These are phyloP conservation scores for Cochliopodium minus DNA, from an alignment of 208 protist species.

Conservation along the genomic window DNA sequence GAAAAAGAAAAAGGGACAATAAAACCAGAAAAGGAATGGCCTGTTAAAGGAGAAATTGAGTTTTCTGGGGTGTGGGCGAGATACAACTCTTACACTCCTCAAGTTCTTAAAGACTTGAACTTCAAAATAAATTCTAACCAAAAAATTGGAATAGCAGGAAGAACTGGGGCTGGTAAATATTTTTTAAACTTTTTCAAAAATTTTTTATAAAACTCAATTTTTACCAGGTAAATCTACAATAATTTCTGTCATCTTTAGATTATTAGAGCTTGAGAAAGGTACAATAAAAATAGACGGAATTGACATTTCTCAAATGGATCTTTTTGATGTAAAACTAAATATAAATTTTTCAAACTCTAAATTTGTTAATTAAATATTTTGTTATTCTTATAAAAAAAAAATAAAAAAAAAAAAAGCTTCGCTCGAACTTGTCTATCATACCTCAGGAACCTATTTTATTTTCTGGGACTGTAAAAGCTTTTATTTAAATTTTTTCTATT, in stretches of 20 bases:
- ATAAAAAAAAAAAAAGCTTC: too few species aligned
- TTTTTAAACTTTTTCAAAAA: too few species aligned
- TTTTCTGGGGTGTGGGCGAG: background rate
- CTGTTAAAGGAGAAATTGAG: background rate
- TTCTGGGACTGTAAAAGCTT: slow-evolving; percentile 28
- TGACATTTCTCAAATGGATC: slow-evolving; percentile 33
- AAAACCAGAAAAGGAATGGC: background rate
- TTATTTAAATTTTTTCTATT: too few species aligned
- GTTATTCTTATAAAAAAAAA: too few species aligned
- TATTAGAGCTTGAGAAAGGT: slow-evolving; percentile 15
- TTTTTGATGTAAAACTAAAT: slow-evolving; percentile 16
- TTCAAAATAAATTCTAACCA: slow-evolving; percentile 20
- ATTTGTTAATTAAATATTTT: too few species aligned
- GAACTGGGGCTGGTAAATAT: slow-evolving; percentile 49
- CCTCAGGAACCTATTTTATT: slow-evolving; percentile 39
- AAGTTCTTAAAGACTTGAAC: slow-evolving; percentile 20
- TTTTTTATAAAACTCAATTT: too few species aligned
- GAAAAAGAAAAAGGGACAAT: too few species aligned
- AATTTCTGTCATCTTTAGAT: slow-evolving; percentile 11
- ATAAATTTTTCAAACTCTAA: too few species aligned
- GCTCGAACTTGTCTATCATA: slow-evolving; percentile 31
- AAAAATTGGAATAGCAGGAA: slow-evolving; percentile 52
- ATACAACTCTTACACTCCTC: background rate
- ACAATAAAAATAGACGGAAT: slow-evolving; percentile 50
- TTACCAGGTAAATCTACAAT: slow-evolving; percentile 37